These are phyloP conservation scores for Blastomyces percursus DNA, from an alignment of 2,329 filamentous ascomycete species.

Conservation along the genomic window DNA sequence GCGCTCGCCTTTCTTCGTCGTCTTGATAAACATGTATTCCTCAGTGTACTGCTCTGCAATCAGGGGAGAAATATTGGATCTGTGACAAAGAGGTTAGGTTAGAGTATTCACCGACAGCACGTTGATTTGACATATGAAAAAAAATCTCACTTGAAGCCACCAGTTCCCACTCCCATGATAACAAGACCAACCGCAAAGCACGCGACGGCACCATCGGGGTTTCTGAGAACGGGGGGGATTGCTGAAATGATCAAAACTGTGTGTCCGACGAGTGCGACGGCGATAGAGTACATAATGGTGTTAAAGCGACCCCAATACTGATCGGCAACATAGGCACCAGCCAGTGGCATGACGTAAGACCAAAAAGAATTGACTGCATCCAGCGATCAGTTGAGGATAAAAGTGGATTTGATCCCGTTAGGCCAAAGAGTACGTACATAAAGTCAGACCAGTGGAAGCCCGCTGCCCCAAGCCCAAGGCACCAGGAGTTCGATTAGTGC, in stretches of 20 bases:
- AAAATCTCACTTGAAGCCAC: constrained; percentile 55
- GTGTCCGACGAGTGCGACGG: constrained; percentile 55
- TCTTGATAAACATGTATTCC: constrained; percentile 47
- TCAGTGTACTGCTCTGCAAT: constrained; percentile 60
- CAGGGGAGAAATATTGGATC: constrained; percentile 59
- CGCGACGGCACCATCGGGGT: constrained; percentile 47
- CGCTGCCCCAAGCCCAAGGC: constrained; percentile 50
- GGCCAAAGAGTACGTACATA: constrained; percentile 27
- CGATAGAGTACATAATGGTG: constrained; percentile 57
- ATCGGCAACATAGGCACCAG: constrained; percentile 54
- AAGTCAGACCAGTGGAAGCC: constrained; percentile 42
- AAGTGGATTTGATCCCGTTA: background rate
- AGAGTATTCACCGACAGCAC: background rate
- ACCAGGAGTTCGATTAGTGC: constrained; percentile 39
- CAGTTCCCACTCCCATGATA: constrained; percentile 63
- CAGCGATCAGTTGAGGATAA: background rate
- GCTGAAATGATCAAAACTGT: constrained; percentile 55
- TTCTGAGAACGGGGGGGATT: constrained; percentile 51
- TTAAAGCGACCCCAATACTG: constrained; percentile 54
- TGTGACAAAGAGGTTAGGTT: background rate
- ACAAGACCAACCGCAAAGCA: constrained; percentile 55
- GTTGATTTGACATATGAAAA: background rate
- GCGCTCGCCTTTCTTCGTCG: constrained; percentile 48
- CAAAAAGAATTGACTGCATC: constrained; percentile 49
- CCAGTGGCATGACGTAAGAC: constrained; percentile 49